Base-by-base conservation (phyloP, 805 yeast genomes). In the Babjeviella inositovora region DNA sequence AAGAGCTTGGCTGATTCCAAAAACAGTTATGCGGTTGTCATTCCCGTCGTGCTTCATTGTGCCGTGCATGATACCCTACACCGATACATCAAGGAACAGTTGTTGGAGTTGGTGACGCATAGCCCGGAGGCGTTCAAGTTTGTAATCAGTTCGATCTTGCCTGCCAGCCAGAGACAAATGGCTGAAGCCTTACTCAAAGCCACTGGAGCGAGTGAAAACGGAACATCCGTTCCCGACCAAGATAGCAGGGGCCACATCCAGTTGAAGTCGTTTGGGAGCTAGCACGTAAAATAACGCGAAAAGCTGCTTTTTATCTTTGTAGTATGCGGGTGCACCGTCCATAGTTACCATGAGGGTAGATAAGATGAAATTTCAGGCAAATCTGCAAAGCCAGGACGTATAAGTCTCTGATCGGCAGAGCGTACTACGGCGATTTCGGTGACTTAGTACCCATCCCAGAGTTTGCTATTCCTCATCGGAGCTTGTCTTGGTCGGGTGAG, bases 201-300 rank as follows among this genome's bases (percentile, higher is more conserved):
- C 13, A 38, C 50, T 28, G 27, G 32, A 25, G 23, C 25, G 18
- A 21, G 19, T 20, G 18, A 23, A 18, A 30, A 33, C 19, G 32
- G 24, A 12, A 26, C 25, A 25, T 26, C 27, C 9, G 32, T 35
- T 21, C 35, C 32, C n/a, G 32, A 30, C 11, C 35, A 25, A n/a
- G 32, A 41, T 1, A n/a, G n/a, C 9, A 16, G 11, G 7, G 11
- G 6, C 7, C 68, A 60, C 25, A 70, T 70, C 28, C 52, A 63
- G 32, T 42, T 70, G 24, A 69, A 65, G 35, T 49, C 59, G 1
- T 70, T 70, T 38, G 61, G n/a, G n/a, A n/a, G n/a, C n/a, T n/a
- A n/a, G n/a, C n/a, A n/a, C n/a, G n/a, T n/a, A n/a, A n/a, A n/a
- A n/a, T n/a, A n/a, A n/a, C n/a, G n/a, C n/a, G n/a, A n/a, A n/a